Evolutionary conservation across 1,284 basidiomycete genomes (phyloP), one percentile per base, ranked within the genome.

Genomic region (Ganoderma lingzhi): DNA sequence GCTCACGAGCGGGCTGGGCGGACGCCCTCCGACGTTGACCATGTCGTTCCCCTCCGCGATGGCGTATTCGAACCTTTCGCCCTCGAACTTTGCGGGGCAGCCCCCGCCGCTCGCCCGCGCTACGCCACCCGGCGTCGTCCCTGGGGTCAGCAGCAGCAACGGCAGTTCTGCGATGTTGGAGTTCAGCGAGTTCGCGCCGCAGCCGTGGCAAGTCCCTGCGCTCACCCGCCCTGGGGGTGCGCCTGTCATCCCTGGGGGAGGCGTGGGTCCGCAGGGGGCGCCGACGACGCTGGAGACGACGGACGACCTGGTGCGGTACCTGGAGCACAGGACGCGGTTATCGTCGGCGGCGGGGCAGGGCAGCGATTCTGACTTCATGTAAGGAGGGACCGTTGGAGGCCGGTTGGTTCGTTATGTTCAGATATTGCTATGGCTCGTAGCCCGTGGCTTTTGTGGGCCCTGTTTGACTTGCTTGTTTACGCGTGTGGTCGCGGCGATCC

Each of bases 61-160:
- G 55, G 70, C 77, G 32, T 76, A 76, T 64, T 68, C 74, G n/a
- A 78, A 75, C 62, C 66, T 77, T 35, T 73, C 74, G n/a, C 77
- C 75, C 19, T 76, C 76, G 17, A 72, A 71, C 66, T 76, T 77
- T 45, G 60, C 73, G 17, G 67, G 64, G 8, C 70, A 66, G 15
- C 69, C 62, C 37, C 70, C 62, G 37, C 69, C 62, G 28, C 64
- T 64, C 59, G 35, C 44, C 45, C 37, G 45, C 67, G 6, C 64
- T 44, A 17, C 59, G 62, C 56, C 68, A 41, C 70, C 39, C 28
- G 37, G 59, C 6, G 12, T 64, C 70, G 35, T 56, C 67, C 3
- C 70, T 66, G 14, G 68, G 32, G 3, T 51, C n/a, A 19, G 53
- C 23, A 19, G 53, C 23, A 23, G 59, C n/a, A 39, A 39, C 14